phyloP scores from a whole-genome alignment of 352 stramenopile genomes.

The Globisporangium sylvaticum region DNA sequence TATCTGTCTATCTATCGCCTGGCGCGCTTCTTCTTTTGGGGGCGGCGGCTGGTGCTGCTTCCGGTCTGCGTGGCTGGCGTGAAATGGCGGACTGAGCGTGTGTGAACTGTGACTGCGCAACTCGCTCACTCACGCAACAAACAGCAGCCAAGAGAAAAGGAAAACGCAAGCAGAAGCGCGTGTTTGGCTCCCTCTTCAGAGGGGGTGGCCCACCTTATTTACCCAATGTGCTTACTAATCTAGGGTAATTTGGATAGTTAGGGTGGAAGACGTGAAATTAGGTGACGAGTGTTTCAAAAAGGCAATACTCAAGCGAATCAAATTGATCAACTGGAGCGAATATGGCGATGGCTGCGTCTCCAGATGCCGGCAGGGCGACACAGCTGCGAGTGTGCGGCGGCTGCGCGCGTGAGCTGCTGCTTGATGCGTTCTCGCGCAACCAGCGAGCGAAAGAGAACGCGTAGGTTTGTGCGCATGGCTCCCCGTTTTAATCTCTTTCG shows the following conservation, averaged over 20 bases:
- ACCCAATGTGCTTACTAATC: not conserved
- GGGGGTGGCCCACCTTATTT: conserved; percentile 2
- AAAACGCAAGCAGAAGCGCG: not conserved
- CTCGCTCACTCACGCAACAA: not conserved
- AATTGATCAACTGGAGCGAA: not conserved
- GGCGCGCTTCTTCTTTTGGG: too few relatives aligned
- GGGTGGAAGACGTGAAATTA: not conserved
- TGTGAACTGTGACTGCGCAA: not conserved
- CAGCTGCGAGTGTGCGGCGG: conserved; percentile 7
- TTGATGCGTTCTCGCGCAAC: conserved; percentile 39
- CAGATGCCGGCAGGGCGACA: not conserved
- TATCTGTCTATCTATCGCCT: too few relatives aligned
- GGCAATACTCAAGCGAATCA: not conserved
- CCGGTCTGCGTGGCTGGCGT: conserved; percentile 10
- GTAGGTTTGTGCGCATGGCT: conserved; percentile 29
- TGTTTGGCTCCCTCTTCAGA: conserved; percentile 12
- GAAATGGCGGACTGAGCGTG: conserved; percentile 4
- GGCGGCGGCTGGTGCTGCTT: not conserved
- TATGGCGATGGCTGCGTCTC: not conserved
- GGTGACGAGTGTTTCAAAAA: not conserved
- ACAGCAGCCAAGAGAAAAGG: not conserved
- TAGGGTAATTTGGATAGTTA: not conserved
- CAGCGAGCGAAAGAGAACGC: conserved; percentile 38
- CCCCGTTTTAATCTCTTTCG: not conserved
- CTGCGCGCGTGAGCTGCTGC: conserved; percentile 23